phyloP scores from a whole-genome alignment of 1,284 basidiomycete genomes.

The Pulveroboletus sp. region DNA sequence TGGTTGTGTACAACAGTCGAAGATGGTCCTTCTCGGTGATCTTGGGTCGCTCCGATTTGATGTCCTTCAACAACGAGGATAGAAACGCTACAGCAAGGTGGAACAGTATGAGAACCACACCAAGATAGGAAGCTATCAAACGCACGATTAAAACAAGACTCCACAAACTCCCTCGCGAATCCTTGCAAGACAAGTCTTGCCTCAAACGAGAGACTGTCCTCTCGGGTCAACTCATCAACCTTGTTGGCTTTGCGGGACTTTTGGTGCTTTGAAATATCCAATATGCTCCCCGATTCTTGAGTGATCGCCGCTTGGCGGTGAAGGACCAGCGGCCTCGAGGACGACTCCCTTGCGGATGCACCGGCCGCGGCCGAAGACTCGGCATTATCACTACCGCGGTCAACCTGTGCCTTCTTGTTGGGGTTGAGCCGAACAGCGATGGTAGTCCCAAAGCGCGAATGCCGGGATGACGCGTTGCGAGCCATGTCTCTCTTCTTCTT shows the following conservation, averaged over 20 bases:
- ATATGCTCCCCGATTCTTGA: conserved; percentile 69
- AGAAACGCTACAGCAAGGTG: conserved; percentile 66
- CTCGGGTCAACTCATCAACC: conserved; percentile 70
- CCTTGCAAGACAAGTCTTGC: conserved; percentile 68
- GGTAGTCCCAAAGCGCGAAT: conserved; percentile 93
- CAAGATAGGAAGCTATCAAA: conserved; percentile 17
- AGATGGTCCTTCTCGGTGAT: conserved; percentile 89
- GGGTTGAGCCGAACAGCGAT: conserved; percentile 74
- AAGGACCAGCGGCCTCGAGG: conserved; percentile 61
- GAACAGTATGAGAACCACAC: conserved; percentile 14
- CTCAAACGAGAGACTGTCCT: conserved; percentile 73
- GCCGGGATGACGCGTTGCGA: conserved; percentile 73
- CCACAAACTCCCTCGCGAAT: conserved; percentile 72
- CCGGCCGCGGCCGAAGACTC: conserved; percentile 35
- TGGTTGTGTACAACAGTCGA: conserved; percentile 78
- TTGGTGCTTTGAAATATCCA: conserved; percentile 79
- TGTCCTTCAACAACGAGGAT: conserved; percentile 83
- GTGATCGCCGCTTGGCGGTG: conserved; percentile 83
- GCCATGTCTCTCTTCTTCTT: conserved; percentile 57
- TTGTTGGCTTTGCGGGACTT: conserved; percentile 63
- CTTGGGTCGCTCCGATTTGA: conserved; percentile 86
- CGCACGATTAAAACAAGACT: conserved; percentile 86
- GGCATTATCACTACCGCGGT: conserved; percentile 35
- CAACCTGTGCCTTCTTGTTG: conserved; percentile 43
- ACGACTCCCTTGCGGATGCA: conserved; percentile 28